Percentiles rank a stretch among this genome's conserved stretches.
Evolutionary conservation across 805 yeast species (phyloP).

Genomic region (Clavispora carvajalis): DNA sequence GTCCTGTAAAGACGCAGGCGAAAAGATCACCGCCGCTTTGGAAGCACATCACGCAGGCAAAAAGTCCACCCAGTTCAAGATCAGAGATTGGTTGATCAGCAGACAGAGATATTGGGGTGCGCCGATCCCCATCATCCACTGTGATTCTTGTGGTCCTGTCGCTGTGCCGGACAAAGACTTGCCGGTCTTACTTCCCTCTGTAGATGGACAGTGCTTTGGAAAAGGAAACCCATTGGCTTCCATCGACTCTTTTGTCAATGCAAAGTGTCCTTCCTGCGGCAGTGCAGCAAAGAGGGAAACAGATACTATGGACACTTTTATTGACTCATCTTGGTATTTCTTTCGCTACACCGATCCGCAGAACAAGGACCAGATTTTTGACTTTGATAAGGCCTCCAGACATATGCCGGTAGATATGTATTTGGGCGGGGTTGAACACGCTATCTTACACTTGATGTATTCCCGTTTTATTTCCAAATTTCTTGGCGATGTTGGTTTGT

Average conservation of each 20-base stretch:
- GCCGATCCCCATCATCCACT: constrained; percentile 92
- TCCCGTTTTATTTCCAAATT: constrained; percentile 84
- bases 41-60: constrained; percentile 38
- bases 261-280: constrained; percentile 79
- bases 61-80: constrained; percentile 47
- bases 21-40: constrained; percentile 40
- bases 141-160: constrained; percentile 80
- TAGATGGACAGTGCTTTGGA: constrained; percentile 48
- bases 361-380: constrained; percentile 54
- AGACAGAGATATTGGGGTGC: constrained; percentile 98
- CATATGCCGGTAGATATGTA: constrained; percentile 84
- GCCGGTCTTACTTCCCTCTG: constrained; percentile 75
- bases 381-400: constrained; percentile 40
- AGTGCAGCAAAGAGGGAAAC: constrained; percentile 77
- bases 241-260: constrained; percentile 62
- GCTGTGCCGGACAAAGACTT: constrained; percentile 86
- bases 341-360: constrained; percentile 77
- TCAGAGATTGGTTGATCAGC: constrained; percentile 92
- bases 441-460: constrained; percentile 84
- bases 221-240: constrained; percentile 63
- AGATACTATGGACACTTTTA: constrained; percentile 98
- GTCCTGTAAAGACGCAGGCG: constrained; percentile 45
- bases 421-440: constrained; percentile 95
- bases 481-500: constrained; percentile 56
- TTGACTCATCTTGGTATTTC: constrained; percentile 96